phyloP scores from a whole-genome alignment of 2,329 filamentous ascomycete species.

The Trichophyton mentagrophytes region DNA sequence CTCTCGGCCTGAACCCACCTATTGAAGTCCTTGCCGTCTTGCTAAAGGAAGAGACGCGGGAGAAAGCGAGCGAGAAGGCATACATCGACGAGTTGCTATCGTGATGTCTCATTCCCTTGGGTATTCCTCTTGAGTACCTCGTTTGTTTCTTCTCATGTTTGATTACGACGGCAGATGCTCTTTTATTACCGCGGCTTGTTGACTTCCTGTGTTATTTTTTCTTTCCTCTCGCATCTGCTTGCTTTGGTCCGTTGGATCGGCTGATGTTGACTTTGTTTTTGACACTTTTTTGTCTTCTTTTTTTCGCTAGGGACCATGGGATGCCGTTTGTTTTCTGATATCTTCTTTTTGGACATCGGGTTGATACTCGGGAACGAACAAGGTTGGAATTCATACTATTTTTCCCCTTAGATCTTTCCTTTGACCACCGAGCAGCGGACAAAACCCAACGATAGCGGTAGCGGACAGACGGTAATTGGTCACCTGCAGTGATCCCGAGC shows the following conservation, averaged over 20 bases:
- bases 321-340: neutral
- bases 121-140: neutral
- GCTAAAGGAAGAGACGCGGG: conserved; percentile 52
- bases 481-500: neutral
- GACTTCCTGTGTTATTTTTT: neutral
- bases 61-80: conserved; percentile 44
- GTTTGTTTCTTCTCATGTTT: neutral
- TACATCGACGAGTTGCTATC: conserved; percentile 54
- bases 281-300: neutral
- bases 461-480: neutral
- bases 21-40: conserved; percentile 82
- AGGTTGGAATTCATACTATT: neutral
- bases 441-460: neutral
- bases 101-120: neutral
- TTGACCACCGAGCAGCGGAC: neutral
- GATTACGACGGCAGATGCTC: neutral
- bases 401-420: neutral
- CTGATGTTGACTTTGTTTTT: neutral
- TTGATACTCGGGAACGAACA: neutral
- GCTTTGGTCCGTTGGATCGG: neutral
- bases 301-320: neutral
- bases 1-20: conserved; percentile 72
- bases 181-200: neutral
- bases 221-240: too few relatives aligned
- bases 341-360: neutral